These are phyloP conservation scores for Penicillium aurantiogriseum DNA, from an alignment of 2,329 filamentous ascomycete genomes.

Conservation along the genomic window DNA sequence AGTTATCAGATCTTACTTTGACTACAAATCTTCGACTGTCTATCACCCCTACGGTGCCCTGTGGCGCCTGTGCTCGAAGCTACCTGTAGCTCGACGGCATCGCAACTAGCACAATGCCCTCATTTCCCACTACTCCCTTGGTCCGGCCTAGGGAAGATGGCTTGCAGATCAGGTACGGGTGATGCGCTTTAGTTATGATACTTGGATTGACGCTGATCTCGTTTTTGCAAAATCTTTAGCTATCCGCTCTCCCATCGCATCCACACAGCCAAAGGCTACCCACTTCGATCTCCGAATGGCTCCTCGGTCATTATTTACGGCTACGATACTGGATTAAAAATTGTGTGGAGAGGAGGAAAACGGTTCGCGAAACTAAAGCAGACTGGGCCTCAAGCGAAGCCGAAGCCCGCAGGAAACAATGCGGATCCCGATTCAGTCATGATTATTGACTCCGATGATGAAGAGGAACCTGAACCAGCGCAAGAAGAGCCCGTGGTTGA, in stretches of 20 bases:
- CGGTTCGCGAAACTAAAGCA: conserved; percentile 42
- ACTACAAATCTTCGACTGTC: background rate
- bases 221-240: conserved; percentile 38
- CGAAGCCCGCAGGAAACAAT: conserved; percentile 25
- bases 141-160: conserved; percentile 41
- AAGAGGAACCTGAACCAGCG: conserved; percentile 38
- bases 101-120: conserved; percentile 31
- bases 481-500: conserved; percentile 31
- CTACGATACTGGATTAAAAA: conserved; percentile 56
- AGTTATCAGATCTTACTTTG: background rate
- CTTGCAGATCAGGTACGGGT: conserved; percentile 43
- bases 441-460: conserved; percentile 58
- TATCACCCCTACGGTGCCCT: conserved; percentile 13
- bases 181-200: background rate
- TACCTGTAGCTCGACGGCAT: conserved; percentile 8
- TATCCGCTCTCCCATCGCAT: conserved; percentile 61
- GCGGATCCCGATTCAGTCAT: conserved; percentile 47
- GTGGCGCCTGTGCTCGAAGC: conserved; percentile 20
- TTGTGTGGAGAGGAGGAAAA: conserved; percentile 61
- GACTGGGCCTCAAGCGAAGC: conserved; percentile 23
- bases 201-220: conserved; percentile 6
- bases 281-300: conserved; percentile 58
- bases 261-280: conserved; percentile 57
- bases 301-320: conserved; percentile 62
- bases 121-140: conserved; percentile 38